These are phyloP conservation scores for Gentiana straminea DNA, from an alignment of 257 asterid species.

Conservation along the genomic window DNA sequence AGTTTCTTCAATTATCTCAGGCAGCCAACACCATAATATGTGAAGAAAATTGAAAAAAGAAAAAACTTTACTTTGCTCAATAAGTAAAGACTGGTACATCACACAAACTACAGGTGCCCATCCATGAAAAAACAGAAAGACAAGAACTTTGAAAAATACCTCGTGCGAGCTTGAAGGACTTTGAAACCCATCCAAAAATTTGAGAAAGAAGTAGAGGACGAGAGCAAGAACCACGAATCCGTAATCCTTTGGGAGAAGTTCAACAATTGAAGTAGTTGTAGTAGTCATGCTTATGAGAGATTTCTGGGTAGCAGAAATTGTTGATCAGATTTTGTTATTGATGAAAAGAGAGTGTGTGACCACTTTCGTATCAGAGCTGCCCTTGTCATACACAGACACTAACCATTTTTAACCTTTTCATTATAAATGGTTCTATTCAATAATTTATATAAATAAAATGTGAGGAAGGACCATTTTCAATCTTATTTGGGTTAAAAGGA, in stretches of 20 bases:
- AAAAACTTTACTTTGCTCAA: not conserved
- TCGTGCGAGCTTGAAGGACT: constrained; percentile 72
- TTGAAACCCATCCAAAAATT: constrained; percentile 57
- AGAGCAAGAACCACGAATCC: constrained; percentile 65
- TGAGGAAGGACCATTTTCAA: too few species aligned
- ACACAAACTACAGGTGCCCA: not conserved
- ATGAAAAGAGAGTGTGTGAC: not conserved
- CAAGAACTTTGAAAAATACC: constrained; percentile 20
- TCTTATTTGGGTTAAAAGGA: too few species aligned
- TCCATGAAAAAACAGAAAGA: not conserved
- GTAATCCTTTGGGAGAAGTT: constrained; percentile 49
- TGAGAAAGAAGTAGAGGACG: constrained; percentile 51
- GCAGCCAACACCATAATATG: not conserved
- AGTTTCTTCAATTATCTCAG: too few species aligned
- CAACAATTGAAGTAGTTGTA: constrained; percentile 27
- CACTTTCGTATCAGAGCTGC: not conserved
- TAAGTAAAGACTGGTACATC: not conserved
- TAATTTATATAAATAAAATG: too few species aligned
- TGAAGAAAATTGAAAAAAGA: constrained; percentile 1
- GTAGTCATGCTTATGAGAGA: constrained; percentile 21
- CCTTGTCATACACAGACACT: not conserved
- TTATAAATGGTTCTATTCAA: too few species aligned
- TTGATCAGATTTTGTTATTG: constrained; percentile 1
- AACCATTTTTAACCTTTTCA: too few species aligned
- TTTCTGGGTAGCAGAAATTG: not conserved